phyloP scores from a whole-genome alignment of 139 green algal genomes.

The Picochlorum sp. region DNA sequence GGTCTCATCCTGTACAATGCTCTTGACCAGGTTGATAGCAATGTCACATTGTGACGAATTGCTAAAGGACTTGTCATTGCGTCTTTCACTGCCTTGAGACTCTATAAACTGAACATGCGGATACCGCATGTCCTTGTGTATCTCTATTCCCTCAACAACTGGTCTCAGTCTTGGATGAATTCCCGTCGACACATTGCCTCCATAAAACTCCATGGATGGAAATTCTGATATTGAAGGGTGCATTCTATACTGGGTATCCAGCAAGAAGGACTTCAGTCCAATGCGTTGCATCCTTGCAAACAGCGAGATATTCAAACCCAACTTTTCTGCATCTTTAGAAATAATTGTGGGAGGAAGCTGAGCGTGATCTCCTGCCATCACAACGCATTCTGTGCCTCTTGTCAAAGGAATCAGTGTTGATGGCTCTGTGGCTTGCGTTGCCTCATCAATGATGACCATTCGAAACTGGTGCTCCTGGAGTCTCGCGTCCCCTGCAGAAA shows the following conservation, averaged over 20 bases:
- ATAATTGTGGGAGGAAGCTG: slow-evolving; percentile 81
- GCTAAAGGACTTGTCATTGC: background rate
- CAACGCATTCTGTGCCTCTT: slow-evolving; percentile 61
- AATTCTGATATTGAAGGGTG: slow-evolving; percentile 62
- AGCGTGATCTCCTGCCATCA: slow-evolving; percentile 84
- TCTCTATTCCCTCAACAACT: background rate
- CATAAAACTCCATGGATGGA: slow-evolving; percentile 53
- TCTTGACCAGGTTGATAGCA: slow-evolving; percentile 33
- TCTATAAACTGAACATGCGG: background rate
- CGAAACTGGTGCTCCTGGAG: slow-evolving; percentile 42
- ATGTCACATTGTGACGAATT: slow-evolving; percentile 44
- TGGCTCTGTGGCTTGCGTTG: slow-evolving; percentile 84
- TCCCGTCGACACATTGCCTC: slow-evolving; percentile 31
- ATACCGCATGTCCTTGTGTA: background rate
- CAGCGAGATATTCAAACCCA: slow-evolving; percentile 63
- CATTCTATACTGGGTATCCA: slow-evolving; percentile 93
- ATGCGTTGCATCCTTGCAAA: slow-evolving; percentile 62
- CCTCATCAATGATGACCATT: slow-evolving; percentile 88
- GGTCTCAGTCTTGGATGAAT: slow-evolving; percentile 24
- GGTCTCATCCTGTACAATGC: slow-evolving; percentile 18
- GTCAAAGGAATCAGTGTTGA: slow-evolving; percentile 73
- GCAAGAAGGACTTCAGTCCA: slow-evolving; percentile 60
- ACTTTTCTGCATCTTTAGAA: slow-evolving; percentile 38
- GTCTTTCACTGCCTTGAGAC: background rate
- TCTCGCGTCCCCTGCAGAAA: slow-evolving; percentile 42